Base-by-base conservation (phyloP, 306 rosid genomes). In the Luffa acutangula region DNA sequence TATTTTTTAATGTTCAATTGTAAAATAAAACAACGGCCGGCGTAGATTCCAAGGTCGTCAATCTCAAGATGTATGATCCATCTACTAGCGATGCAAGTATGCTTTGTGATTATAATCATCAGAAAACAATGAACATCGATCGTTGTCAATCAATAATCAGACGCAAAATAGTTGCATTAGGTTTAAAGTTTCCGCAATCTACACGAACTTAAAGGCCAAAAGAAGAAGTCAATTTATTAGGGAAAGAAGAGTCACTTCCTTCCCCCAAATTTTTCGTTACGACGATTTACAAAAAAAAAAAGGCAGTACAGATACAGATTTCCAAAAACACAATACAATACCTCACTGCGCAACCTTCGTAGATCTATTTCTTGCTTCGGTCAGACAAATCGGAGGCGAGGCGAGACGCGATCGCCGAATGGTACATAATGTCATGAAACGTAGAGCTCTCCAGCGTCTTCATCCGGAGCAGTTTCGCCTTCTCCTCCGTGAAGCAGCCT, bases 401-500 rank as follows among this genome's bases (percentile, higher is more conserved):
- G 36, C 94, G 89, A n/a, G 93, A 89, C 3, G 97, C 97, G 43
- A 91, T 91, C 1, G 92, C 89, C 18, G 93, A 91, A 83, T 91
- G 93, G 83, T 91, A 91, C 97, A 91, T 91, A 17, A 86, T 73
- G 53, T 91, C 97, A 56, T 91, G 97, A 73, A 89, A 91, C n/a
- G 90, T 79, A 51, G 91, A 86, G 83, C 80, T 87, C 83, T 88
- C 97, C 48, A 42, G 2, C 12, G 87, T 91, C 86, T 89, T 89
- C 88, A 46, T 85, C 66, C 97, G 84, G 17, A 91, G 92, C 39
- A 88, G 70, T 58, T 77, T 91, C 20, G 97, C 97, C 87, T 91
- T 91, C 52, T 88, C 93, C 48, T 88, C 93, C 3, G 97, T 91
- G 86, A 91, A 89, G 75, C 93, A 86, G 15, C 94, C 97, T 0